phyloP scores from a whole-genome alignment of 805 yeast species.

The Kuraishia piskuri region DNA sequence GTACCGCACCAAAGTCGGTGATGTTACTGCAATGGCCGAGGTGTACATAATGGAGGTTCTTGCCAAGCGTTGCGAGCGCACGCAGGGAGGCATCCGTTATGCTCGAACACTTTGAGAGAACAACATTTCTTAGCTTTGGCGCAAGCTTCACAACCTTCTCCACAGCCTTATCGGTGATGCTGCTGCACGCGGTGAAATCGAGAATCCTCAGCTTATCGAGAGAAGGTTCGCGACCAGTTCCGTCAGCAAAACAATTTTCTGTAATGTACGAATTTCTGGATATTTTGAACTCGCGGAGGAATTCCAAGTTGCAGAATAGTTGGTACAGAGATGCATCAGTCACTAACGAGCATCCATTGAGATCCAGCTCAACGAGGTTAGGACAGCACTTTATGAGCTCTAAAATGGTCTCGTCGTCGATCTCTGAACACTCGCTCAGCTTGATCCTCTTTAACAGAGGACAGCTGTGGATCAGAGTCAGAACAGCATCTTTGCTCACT shows the following conservation, averaged over 20 bases:
- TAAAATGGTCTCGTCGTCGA: slow-evolving; percentile 55
- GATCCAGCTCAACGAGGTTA: slow-evolving; percentile 79
- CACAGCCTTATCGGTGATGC: slow-evolving; percentile 73
- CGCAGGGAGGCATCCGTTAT: slow-evolving; percentile 76
- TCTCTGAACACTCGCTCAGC: slow-evolving; percentile 58
- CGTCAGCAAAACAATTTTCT: slow-evolving; percentile 50
- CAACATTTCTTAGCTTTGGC: slow-evolving; percentile 81
- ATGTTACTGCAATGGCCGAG: slow-evolving; percentile 89
- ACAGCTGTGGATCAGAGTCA: slow-evolving; percentile 50
- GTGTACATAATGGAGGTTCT: slow-evolving; percentile 80
- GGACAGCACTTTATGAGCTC: slow-evolving; percentile 66
- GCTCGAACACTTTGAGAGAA: slow-evolving; percentile 79
- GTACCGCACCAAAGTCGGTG: slow-evolving; percentile 80
- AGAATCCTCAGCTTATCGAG: slow-evolving; percentile 69
- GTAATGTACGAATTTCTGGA: slow-evolving; percentile 65
- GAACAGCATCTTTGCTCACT: slow-evolving; percentile 60
- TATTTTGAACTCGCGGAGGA: slow-evolving; percentile 76
- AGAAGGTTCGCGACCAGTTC: slow-evolving; percentile 34
- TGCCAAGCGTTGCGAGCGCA: slow-evolving; percentile 64
- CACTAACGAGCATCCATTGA: slow-evolving; percentile 72
- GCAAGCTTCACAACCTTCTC: slow-evolving; percentile 66
- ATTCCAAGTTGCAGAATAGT: slow-evolving; percentile 55
- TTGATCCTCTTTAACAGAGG: slow-evolving; percentile 76
- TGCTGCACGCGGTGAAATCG: slow-evolving; percentile 78
- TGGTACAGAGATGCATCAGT: slow-evolving; percentile 52